phyloP scores from a whole-genome alignment of 371 early-diverging fungal species.

The Rhizomucor miehei region DNA sequence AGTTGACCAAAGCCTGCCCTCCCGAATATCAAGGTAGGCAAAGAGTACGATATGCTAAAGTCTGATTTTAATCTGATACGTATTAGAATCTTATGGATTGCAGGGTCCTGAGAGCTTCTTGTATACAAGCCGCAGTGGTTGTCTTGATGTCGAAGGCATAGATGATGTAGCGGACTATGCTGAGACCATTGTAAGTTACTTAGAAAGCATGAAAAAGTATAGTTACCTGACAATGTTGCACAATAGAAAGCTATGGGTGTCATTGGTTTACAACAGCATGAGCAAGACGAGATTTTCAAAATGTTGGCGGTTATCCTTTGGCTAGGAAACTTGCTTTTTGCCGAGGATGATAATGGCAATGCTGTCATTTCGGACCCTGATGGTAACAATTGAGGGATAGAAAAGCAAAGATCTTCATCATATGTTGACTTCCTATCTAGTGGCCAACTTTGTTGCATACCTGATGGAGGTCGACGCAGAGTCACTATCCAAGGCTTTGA shows the following conservation, averaged over 20 bases:
- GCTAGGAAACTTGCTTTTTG: conserved; percentile 80
- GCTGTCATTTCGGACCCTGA: conserved; percentile 63
- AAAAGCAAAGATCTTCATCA: not conserved
- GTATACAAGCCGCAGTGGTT: conserved; percentile 73
- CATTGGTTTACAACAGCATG: conserved; percentile 70
- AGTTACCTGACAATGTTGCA: not conserved
- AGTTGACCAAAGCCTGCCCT: conserved; percentile 80
- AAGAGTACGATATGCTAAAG: not conserved
- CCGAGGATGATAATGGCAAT: conserved; percentile 64
- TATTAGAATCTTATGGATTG: conserved; percentile 69
- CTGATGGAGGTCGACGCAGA: conserved; percentile 71
- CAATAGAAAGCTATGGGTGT: conserved; percentile 75
- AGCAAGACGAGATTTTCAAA: conserved; percentile 78
- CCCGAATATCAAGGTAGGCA: conserved; percentile 61
- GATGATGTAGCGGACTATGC: conserved; percentile 73
- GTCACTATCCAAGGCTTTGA: conserved; percentile 62
- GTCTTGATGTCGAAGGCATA: conserved; percentile 80
- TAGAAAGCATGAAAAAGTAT: not conserved
- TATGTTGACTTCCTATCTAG: conserved; percentile 20
- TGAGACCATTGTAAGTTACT: conserved; percentile 60
- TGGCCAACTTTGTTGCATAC: conserved; percentile 75
- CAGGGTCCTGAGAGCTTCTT: conserved; percentile 80
- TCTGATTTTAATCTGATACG: not conserved
- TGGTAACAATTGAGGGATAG: conserved; percentile 51
- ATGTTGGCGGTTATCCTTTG: conserved; percentile 82